Conservation (phyloP, 176 grass and related monocot genomes). For the Oryza brachyantha region DNA sequence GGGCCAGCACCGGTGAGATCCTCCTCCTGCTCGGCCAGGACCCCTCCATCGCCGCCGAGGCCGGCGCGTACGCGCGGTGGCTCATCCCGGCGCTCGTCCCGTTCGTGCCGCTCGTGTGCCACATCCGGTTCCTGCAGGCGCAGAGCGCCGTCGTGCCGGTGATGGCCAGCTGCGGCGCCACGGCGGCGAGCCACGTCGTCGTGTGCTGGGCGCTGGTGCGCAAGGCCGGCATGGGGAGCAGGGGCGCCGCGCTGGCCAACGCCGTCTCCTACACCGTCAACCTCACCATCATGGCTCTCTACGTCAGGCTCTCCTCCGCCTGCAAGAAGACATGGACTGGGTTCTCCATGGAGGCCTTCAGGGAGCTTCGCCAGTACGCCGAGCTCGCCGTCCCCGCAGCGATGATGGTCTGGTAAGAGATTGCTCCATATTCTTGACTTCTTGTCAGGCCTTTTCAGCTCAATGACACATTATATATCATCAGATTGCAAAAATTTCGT, state of each 20-base stretch:
- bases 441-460: too few species aligned
- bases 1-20: conserved; percentile 37
- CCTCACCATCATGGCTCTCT: background rate
- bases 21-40: conserved; percentile 57
- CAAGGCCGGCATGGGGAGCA: conserved; percentile 35
- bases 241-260: conserved; percentile 37
- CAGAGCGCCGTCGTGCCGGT: conserved; percentile 42
- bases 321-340: conserved; percentile 33
- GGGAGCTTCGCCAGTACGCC: background rate
- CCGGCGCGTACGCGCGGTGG: conserved; percentile 65
- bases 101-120: conserved; percentile 65
- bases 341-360: conserved; percentile 18
- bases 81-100: conserved; percentile 56
- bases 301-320: conserved; percentile 8
- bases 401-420: conserved; percentile 28
- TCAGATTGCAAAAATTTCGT: too few species aligned
- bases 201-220: conserved; percentile 34
- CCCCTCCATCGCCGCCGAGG: conserved; percentile 46
- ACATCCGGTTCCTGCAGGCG: conserved; percentile 40
- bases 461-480: too few species aligned
- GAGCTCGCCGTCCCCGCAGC: conserved; percentile 35
- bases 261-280: conserved; percentile 33
- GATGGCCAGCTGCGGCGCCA: conserved; percentile 21
- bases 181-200: background rate
- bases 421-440: too few species aligned